Conservation (phyloP, 345 rosid species). For the Dipteronia dyeriana region DNA sequence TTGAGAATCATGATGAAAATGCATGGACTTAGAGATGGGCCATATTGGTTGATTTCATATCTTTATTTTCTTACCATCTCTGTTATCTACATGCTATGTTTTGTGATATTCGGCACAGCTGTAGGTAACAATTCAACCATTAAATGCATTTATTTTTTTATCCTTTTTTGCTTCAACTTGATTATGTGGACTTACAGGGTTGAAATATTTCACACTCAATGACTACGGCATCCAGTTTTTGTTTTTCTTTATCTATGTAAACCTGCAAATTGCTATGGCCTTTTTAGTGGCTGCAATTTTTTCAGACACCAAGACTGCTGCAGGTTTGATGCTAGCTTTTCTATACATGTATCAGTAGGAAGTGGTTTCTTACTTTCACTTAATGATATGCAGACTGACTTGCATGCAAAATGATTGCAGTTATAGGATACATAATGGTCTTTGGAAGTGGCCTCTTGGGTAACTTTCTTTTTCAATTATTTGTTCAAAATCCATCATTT, state of each 20-base stretch:
- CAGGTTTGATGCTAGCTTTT: conserved; percentile 53
- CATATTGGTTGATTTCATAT: conserved; percentile 86
- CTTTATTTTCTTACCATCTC: conserved; percentile 74
- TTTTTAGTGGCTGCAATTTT: conserved; percentile 70
- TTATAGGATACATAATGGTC: conserved; percentile 59
- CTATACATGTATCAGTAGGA: conserved; percentile 6
- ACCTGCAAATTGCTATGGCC: conserved; percentile 80
- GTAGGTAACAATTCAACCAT: conserved; percentile 45
- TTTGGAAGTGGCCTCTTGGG: conserved; percentile 91
- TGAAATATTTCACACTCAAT: conserved; percentile 74
- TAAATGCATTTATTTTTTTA: conserved; percentile 1
- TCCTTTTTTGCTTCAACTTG: conserved; percentile 14
- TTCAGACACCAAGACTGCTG: conserved; percentile 75
- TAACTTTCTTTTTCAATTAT: conserved; percentile 61
- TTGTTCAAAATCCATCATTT: conserved; percentile 63
- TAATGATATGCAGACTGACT: conserved; percentile 9
- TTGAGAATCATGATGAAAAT: conserved; percentile 93
- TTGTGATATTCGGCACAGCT: conserved; percentile 72
- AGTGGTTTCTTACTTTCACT: neutral
- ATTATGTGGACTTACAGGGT: conserved; percentile 53
- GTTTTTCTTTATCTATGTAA: conserved; percentile 70
- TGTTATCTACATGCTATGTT: conserved; percentile 55
- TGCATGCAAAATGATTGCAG: conserved; percentile 41
- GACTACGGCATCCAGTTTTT: conserved; percentile 67
- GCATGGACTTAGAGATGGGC: conserved; percentile 96